Evolutionary conservation across 352 stramenopile species (phyloP), one percentile per base, ranked within the genome.

Genomic region (Pythium oligandrum): DNA sequence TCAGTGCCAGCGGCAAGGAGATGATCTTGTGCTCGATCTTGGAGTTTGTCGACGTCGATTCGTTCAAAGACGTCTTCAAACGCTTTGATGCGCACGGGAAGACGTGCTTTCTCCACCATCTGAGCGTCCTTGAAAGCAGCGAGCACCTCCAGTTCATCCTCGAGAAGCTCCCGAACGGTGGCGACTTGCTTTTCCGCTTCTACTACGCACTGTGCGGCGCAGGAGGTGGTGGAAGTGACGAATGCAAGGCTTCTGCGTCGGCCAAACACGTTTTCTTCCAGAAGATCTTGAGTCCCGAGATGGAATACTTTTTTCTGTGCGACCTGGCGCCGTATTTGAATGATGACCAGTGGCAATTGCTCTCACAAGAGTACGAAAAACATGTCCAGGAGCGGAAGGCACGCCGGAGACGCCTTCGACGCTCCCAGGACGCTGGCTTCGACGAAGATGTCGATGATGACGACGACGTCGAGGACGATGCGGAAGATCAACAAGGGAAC

Each of bases 21-120:
- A 90, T 90, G 79, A 74, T 88, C 6, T 36, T 90, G 12, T 87
- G 75, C 39, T 71, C 79, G 32, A 82, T 90, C 32, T 55, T 88
- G 10, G 73, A 86, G 35, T 62, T 78, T 32, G 53, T 90, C 6
- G 79, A 90, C 6, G 54, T 64, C 2, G 75, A 83, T n/a, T 86
- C 77, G 43, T 90, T 90, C 54, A 68, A 64, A 43, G 75, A 88
- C 36, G 64, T 88, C 30, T 90, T 79, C 44, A 76, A 81, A 40
- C 68, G 74, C 39, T 90, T 90, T 33, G 75, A 84, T 35, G 52
- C 60, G 1, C 69, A 81, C 26, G 75, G 63, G 0, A 87, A 86
- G 44, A 72, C 74, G 42, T 70, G 72, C 7, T 86, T 88, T 49
- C 44, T 90, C 40, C 75, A 86, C 34, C 61, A 86, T 55, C 53